Conservation (phyloP, 2,329 filamentous ascomycete species). For the Acrocalymma vagum region DNA sequence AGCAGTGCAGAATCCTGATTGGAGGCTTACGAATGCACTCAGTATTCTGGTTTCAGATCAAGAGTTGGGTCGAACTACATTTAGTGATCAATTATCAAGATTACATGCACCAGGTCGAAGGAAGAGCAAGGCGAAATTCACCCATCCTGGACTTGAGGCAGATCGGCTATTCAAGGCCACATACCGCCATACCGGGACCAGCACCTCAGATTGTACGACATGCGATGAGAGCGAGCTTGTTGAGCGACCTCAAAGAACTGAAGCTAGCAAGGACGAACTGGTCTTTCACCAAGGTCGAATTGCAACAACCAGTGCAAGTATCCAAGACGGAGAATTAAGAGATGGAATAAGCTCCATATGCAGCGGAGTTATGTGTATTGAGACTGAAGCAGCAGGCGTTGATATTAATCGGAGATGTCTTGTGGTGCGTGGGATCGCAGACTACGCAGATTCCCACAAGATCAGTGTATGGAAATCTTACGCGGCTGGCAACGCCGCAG, state of each 20-base stretch:
- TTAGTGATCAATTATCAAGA: slow-evolving; percentile 5
- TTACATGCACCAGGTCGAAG: slow-evolving; percentile 1
- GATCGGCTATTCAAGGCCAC: slow-evolving; percentile 11
- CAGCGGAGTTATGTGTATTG: slow-evolving; percentile 13
- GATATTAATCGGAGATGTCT: slow-evolving; percentile 14
- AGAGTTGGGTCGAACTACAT: slow-evolving; percentile 7
- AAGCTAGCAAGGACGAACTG: slow-evolving; percentile 6
- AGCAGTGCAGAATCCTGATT: slow-evolving; percentile 15
- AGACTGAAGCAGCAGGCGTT: slow-evolving; percentile 17
- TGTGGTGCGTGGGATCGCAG: slow-evolving; percentile 18
- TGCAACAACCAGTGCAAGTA: slow-evolving; percentile 8
- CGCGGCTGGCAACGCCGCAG: slow-evolving; percentile 17
- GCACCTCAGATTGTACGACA: slow-evolving; percentile 4
- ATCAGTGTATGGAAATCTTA: slow-evolving; percentile 13
- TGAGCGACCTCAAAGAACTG: slow-evolving; percentile 5
- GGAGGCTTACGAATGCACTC: slow-evolving; percentile 12
- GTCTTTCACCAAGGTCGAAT: slow-evolving; percentile 14
- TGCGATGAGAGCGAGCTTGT: slow-evolving; percentile 9
- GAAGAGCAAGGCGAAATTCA: slow-evolving; percentile 6
- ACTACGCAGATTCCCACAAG: slow-evolving; percentile 22
- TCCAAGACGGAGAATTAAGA: slow-evolving; percentile 9
- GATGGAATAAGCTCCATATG: slow-evolving; percentile 12
- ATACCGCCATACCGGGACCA: slow-evolving; percentile 5
- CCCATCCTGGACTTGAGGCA: slow-evolving; percentile 7
- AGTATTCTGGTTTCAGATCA: slow-evolving; percentile 8